phyloP scores from a whole-genome alignment of 345 rosid species.

The Toxicodendron radicans region DNA sequence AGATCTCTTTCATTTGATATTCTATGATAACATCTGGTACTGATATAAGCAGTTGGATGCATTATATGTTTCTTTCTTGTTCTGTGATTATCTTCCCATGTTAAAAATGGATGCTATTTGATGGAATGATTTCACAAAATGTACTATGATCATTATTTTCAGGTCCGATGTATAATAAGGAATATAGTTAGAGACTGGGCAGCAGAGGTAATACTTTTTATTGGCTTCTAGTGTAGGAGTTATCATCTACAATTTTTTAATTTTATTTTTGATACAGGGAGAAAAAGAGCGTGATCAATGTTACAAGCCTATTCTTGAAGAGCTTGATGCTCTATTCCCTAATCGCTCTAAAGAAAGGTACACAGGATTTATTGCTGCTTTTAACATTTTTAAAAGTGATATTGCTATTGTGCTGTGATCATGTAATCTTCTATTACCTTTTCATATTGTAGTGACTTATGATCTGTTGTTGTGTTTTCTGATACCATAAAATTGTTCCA shows the following conservation, averaged over 20 bases:
- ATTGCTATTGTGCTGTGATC: background rate
- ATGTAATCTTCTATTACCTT: too few relatives aligned
- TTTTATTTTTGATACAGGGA: slow-evolving; percentile 49
- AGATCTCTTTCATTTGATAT: background rate
- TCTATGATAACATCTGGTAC: background rate
- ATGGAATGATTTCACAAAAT: background rate
- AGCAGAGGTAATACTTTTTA: slow-evolving; percentile 62
- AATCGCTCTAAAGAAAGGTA: slow-evolving; percentile 70
- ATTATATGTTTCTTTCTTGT: background rate
- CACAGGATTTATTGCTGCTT: background rate
- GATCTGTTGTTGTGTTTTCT: slow-evolving; percentile 16
- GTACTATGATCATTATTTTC: slow-evolving; percentile 19
- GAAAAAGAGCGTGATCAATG: slow-evolving; percentile 86
- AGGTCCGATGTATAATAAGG: slow-evolving; percentile 97
- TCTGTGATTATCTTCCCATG: background rate
- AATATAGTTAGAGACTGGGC: slow-evolving; percentile 99
- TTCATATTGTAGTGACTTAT: background rate
- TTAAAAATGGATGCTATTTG: too few relatives aligned
- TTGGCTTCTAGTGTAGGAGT: slow-evolving; percentile 14
- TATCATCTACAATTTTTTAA: slow-evolving; percentile 14
- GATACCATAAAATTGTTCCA: slow-evolving; percentile 33
- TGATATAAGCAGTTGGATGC: background rate
- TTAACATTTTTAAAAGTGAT: slow-evolving; percentile 3
- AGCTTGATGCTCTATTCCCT: slow-evolving; percentile 81
- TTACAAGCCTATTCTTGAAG: slow-evolving; percentile 89